phyloP scores from a whole-genome alignment of 2,329 filamentous ascomycete genomes.

The Volutella citrinella region DNA sequence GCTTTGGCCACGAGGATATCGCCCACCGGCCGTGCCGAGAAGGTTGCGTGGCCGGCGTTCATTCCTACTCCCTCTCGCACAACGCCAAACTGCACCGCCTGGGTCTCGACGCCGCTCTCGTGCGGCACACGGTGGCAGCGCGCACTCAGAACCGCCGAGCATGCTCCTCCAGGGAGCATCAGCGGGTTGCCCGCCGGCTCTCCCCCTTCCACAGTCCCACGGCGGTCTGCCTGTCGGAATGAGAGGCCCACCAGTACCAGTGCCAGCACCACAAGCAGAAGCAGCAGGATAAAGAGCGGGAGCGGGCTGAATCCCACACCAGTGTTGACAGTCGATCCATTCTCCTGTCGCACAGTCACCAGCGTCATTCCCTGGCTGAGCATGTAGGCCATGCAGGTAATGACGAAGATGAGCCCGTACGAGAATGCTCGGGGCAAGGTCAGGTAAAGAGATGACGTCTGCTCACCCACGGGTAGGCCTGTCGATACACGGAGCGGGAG shows the following conservation, averaged over 20 bases:
- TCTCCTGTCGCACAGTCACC: slow-evolving; percentile 26
- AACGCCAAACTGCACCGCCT: slow-evolving; percentile 44
- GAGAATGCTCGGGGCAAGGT: slow-evolving; percentile 47
- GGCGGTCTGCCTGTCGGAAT: slow-evolving; percentile 36
- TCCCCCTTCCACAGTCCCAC: slow-evolving; percentile 32
- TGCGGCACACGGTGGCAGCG: slow-evolving; percentile 40
- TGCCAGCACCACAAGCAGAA: slow-evolving; percentile 35
- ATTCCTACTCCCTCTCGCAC: slow-evolving; percentile 37
- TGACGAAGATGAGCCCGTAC: slow-evolving; percentile 42
- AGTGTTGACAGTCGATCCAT: slow-evolving; percentile 12
- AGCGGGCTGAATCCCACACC: slow-evolving; percentile 42
- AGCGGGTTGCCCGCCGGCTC: slow-evolving; percentile 46
- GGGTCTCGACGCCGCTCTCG: slow-evolving; percentile 32
- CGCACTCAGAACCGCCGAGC: slow-evolving; percentile 51
- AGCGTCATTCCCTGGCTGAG: slow-evolving; percentile 44
- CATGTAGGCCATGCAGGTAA: slow-evolving; percentile 42
- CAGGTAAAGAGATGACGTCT: slow-evolving; percentile 46
- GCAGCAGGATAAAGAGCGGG: slow-evolving; percentile 40
- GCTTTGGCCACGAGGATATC: slow-evolving; percentile 24
- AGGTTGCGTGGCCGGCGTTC: slow-evolving; percentile 42
- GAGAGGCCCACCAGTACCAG: slow-evolving; percentile 36
- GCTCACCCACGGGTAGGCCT: slow-evolving; percentile 39
- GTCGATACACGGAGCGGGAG: slow-evolving; percentile 45
- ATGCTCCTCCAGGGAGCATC: slow-evolving; percentile 43
- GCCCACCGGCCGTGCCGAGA: slow-evolving; percentile 34